Percentiles rank a stretch among this genome's conserved stretches.
Evolutionary conservation across 768 basidiomycete species (phyloP).

Genomic region (Macrolepiota dolichaula): DNA sequence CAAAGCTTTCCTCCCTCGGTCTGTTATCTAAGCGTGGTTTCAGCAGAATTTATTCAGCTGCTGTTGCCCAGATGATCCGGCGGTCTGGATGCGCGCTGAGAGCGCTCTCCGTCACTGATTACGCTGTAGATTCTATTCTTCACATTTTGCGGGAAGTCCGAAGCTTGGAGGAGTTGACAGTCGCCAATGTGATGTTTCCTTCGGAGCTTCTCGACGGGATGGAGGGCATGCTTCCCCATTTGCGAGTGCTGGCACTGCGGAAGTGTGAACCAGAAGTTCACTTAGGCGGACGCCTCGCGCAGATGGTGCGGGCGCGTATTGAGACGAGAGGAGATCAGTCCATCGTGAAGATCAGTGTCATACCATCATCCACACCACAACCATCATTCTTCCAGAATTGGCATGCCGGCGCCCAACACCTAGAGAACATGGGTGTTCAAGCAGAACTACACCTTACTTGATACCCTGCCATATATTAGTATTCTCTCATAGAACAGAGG

Average conservation of each 20-base stretch:
- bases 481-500: background rate
- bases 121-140: background rate
- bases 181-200: slow-evolving; percentile 1
- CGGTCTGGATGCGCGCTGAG: background rate
- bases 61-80: background rate
- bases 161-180: slow-evolving; percentile 1
- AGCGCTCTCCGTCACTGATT: slow-evolving; percentile 1
- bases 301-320: background rate
- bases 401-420: background rate
- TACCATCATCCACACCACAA: background rate
- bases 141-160: background rate
- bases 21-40: slow-evolving; percentile 1
- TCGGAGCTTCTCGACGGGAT: slow-evolving; percentile 3
- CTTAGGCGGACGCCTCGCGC: background rate
- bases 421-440: background rate
- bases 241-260: background rate
- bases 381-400: background rate
- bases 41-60: slow-evolving; percentile 7
- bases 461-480: background rate
- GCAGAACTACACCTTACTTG: background rate
- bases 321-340: background rate
- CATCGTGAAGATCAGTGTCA: background rate
- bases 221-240: background rate
- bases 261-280: background rate
- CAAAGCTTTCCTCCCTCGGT: background rate